phyloP scores from a whole-genome alignment of 2,329 filamentous ascomycete species.

The Aspergillus spinulosporus region DNA sequence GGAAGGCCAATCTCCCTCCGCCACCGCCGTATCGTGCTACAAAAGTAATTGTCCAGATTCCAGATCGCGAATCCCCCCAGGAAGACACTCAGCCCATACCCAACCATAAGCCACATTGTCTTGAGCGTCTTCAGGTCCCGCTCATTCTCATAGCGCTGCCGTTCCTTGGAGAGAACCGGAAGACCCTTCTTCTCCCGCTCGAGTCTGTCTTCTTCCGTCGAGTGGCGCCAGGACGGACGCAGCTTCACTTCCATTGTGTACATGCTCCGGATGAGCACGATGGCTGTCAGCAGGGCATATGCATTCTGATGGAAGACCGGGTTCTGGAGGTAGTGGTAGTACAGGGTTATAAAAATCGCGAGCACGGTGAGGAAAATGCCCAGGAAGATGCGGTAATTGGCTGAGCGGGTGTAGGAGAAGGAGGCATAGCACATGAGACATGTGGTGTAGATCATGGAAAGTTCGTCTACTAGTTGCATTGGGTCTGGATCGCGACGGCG shows the following conservation, averaged over 20 bases:
- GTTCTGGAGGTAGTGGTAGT: conserved; percentile 80
- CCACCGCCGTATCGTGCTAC: conserved; percentile 64
- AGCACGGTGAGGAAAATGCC: conserved; percentile 58
- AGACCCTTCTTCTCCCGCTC: conserved; percentile 38
- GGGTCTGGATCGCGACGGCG: conserved; percentile 55
- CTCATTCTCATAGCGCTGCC: conserved; percentile 52
- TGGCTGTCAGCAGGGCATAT: conserved; percentile 70
- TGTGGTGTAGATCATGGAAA: conserved; percentile 72
- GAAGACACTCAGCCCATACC: conserved; percentile 68
- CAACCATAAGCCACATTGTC: conserved; percentile 76
- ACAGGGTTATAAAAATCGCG: conserved; percentile 70
- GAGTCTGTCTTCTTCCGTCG: conserved; percentile 48
- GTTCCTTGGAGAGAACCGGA: conserved; percentile 44
- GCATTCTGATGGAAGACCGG: conserved; percentile 80
- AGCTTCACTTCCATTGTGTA: conserved; percentile 72
- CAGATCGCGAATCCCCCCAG: conserved; percentile 74
- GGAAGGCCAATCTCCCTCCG: conserved; percentile 70
- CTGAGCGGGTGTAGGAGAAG: conserved; percentile 67
- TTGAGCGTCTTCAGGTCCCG: conserved; percentile 60
- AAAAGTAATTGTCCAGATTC: conserved; percentile 78
- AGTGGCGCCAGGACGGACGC: conserved; percentile 57
- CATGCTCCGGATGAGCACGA: conserved; percentile 71
- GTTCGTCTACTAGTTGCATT: conserved; percentile 70
- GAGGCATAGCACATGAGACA: conserved; percentile 71
- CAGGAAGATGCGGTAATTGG: conserved; percentile 53